Evolutionary conservation across 192 early-diverging fungal species (phyloP).

Genomic region (Dimargaris cristalligena): DNA sequence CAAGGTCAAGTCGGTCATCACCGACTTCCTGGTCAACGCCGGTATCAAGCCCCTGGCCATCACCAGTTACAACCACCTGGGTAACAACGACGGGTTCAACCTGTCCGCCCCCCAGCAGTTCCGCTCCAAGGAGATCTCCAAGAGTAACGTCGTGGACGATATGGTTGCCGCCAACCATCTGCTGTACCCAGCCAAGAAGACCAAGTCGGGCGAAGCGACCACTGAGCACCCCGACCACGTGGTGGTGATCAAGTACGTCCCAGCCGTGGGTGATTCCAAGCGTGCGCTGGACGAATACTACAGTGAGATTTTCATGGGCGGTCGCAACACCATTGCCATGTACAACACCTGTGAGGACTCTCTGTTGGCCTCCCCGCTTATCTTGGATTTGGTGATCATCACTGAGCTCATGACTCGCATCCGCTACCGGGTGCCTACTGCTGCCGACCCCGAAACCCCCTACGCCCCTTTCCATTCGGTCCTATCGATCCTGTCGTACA

Average conservation of each 20-base stretch:
- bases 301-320: conserved; percentile 98
- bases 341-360: conserved; percentile 99
- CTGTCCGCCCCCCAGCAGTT: conserved; percentile 94
- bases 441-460: conserved; percentile 19
- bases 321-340: conserved; percentile 88
- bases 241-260: conserved; percentile 98
- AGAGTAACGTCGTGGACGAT: conserved; percentile 97
- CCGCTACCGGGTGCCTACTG: conserved; percentile 39
- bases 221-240: conserved; percentile 58
- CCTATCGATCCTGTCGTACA: conserved; percentile 76
- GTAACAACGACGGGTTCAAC: conserved; percentile 99
- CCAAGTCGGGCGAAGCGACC: conserved; percentile 16
- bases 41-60: conserved; percentile 97
- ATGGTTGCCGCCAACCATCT: conserved; percentile 94
- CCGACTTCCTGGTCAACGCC: conserved; percentile 96
- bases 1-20: conserved; percentile 97
- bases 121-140: conserved; percentile 98
- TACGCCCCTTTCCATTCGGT: conserved; percentile 87
- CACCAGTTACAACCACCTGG: conserved; percentile 94
- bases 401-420: conserved; percentile 97
- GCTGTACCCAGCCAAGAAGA: conserved; percentile 42
- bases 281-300: conserved; percentile 97
- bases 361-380: conserved; percentile 89
- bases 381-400: conserved; percentile 88
- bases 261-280: conserved; percentile 92